Evolutionary conservation across 2,329 filamentous ascomycete species (phyloP).

Genomic region (Byssothecium circinans): DNA sequence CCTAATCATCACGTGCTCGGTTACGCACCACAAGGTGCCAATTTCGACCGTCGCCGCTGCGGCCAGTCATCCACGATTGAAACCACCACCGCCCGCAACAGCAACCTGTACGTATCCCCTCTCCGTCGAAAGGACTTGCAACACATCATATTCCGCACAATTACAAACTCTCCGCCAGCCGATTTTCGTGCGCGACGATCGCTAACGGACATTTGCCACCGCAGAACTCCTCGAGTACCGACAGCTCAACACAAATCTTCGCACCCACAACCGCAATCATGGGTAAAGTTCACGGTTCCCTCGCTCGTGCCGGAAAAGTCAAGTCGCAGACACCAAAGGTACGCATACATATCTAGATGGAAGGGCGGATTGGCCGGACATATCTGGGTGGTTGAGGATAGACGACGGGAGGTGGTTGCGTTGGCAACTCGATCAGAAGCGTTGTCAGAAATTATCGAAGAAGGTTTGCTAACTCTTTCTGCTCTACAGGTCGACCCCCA

Average conservation of each 20-base stretch:
- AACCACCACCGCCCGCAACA: slow-evolving; percentile 32
- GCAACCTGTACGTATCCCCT: slow-evolving; percentile 40
- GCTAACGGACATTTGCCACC: slow-evolving; percentile 36
- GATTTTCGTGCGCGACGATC: slow-evolving; percentile 20
- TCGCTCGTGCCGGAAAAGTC: slow-evolving; percentile 96
- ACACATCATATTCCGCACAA: slow-evolving; percentile 1
- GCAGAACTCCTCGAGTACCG: slow-evolving; percentile 16
- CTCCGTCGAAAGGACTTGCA: slow-evolving; percentile 2
- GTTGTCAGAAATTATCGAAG: not conserved
- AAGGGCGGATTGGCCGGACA: not conserved
- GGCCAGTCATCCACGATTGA: slow-evolving; percentile 28
- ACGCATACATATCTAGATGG: slow-evolving; percentile 1
- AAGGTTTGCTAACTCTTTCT: slow-evolving; percentile 25
- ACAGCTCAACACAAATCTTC: slow-evolving; percentile 29
- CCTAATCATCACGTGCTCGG: slow-evolving; percentile 25
- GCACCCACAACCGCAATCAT: slow-evolving; percentile 62
- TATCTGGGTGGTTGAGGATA: not conserved
- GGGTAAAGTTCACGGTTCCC: slow-evolving; percentile 93
- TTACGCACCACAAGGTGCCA: slow-evolving; percentile 27
- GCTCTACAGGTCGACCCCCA: slow-evolving; percentile 72
- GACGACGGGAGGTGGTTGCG: not conserved
- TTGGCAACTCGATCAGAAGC: not conserved
- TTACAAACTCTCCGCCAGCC: not conserved
- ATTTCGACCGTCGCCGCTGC: slow-evolving; percentile 24
- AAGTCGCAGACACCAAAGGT: slow-evolving; percentile 54